These are phyloP conservation scores for Periconia sp. DNA, from an alignment of 2,329 filamentous ascomycete species.

Conservation along the genomic window DNA sequence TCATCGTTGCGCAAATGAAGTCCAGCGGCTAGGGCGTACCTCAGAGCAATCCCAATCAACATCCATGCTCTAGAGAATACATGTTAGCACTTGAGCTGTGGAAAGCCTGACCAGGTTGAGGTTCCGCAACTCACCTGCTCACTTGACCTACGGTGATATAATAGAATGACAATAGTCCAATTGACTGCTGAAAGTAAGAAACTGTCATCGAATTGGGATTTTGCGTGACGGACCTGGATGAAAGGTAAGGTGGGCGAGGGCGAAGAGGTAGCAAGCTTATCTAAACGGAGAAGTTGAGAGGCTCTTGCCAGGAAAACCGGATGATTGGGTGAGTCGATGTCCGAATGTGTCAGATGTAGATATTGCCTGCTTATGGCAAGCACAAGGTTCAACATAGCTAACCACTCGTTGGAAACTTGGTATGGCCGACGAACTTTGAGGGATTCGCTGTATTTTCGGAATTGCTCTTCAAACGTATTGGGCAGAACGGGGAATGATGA, in stretches of 20 bases:
- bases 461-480: constrained; percentile 9
- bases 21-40: constrained; percentile 39
- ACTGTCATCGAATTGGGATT: constrained; percentile 1
- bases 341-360: constrained; percentile 27
- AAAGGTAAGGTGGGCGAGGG: constrained; percentile 20
- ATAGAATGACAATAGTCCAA: constrained; percentile 40
- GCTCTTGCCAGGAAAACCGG: constrained; percentile 36
- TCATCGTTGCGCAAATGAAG: constrained; percentile 39
- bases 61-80: constrained; percentile 38
- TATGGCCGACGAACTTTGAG: constrained; percentile 1
- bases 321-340: constrained; percentile 28
- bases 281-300: constrained; percentile 11
- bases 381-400: constrained; percentile 40
- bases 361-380: constrained; percentile 44
- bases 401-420: constrained; percentile 22
- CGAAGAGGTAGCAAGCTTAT: constrained; percentile 26
- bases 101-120: background rate
- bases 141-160: constrained; percentile 41
- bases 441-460: constrained; percentile 4
- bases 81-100: background rate
- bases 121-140: constrained; percentile 33
- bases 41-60: constrained; percentile 37
- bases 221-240: constrained; percentile 14
- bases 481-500: constrained; percentile 28
- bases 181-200: constrained; percentile 32